Evolutionary conservation across 768 basidiomycete genomes (phyloP).

Genomic region (Pleurotus tuber-regium): DNA sequence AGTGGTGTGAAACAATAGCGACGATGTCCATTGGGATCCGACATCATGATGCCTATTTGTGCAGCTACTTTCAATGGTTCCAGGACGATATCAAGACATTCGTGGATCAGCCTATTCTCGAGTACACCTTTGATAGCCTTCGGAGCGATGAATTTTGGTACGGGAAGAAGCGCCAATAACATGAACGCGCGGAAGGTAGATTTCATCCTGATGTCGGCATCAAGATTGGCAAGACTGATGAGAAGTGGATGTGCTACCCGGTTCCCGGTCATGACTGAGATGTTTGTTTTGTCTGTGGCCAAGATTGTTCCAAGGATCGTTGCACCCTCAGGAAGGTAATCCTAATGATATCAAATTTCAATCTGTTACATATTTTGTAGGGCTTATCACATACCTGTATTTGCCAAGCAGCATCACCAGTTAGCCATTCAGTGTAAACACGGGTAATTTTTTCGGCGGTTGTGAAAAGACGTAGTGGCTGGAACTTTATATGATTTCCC

Average conservation of each 20-base stretch:
- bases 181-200: slow-evolving; percentile 16
- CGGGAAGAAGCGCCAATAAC: slow-evolving; percentile 18
- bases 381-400: slow-evolving; percentile 15
- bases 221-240: slow-evolving; percentile 16
- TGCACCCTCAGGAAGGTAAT: slow-evolving; percentile 14
- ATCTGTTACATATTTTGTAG: neutral
- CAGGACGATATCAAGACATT: slow-evolving; percentile 17
- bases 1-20: slow-evolving; percentile 20
- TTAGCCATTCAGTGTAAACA: slow-evolving; percentile 22
- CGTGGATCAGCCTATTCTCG: slow-evolving; percentile 16
- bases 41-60: slow-evolving; percentile 18
- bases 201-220: slow-evolving; percentile 15
- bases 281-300: slow-evolving; percentile 20
- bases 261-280: slow-evolving; percentile 17
- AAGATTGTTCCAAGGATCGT: slow-evolving; percentile 17
- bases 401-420: slow-evolving; percentile 19
- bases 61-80: slow-evolving; percentile 17
- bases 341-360: no score
- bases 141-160: slow-evolving; percentile 17
- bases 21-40: slow-evolving; percentile 15
- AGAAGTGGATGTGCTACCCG: slow-evolving; percentile 13
- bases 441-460: slow-evolving; percentile 10
- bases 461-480: slow-evolving; percentile 14
- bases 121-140: slow-evolving; percentile 11
- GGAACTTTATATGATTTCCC: neutral